Conservation (phyloP, 208 protist genomes). For the Strigomonas culicis region DNA sequence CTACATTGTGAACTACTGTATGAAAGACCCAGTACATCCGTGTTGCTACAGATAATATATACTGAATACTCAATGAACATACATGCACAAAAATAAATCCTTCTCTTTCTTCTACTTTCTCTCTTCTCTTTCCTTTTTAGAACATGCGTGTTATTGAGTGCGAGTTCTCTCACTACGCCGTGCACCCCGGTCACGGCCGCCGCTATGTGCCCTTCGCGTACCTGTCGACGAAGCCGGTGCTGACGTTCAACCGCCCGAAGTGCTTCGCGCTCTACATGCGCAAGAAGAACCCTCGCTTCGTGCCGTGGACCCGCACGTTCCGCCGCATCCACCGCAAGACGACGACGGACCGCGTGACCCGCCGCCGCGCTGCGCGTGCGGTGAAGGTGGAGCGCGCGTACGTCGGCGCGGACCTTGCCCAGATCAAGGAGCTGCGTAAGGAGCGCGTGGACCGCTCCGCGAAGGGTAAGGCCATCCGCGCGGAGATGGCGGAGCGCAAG, state of each 20-base stretch:
- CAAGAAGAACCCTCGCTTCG: slow-evolving; percentile 94
- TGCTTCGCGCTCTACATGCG: slow-evolving; percentile 91
- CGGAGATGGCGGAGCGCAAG: slow-evolving; percentile 89
- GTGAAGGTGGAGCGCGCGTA: slow-evolving; percentile 78
- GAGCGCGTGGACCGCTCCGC: slow-evolving; percentile 85
- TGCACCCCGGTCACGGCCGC: slow-evolving; percentile 93
- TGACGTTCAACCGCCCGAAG: slow-evolving; percentile 90
- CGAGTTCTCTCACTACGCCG: slow-evolving; percentile 91
- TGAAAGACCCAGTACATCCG: not conserved
- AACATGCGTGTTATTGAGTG: slow-evolving; percentile 91
- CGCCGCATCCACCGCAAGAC: slow-evolving; percentile 92
- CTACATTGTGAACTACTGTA: not conserved
- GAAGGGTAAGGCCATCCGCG: slow-evolving; percentile 86
- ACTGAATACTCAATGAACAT: slow-evolving; percentile 8
- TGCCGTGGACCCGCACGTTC: slow-evolving; percentile 93
- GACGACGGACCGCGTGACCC: slow-evolving; percentile 75
- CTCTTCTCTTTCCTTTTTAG: slow-evolving; percentile 12
- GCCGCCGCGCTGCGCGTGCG: slow-evolving; percentile 76
- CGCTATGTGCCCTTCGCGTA: slow-evolving; percentile 92
- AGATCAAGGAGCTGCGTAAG: slow-evolving; percentile 86
- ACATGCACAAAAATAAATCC: no score
- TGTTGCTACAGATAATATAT: slow-evolving; percentile 4
- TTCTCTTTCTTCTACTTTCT: slow-evolving; percentile 1
- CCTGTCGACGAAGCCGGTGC: slow-evolving; percentile 92
- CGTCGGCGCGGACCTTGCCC: slow-evolving; percentile 85